Evolutionary conservation across 1,139 yeast species (phyloP), one percentile per base, ranked within the genome.

Genomic region (Meyerozyma smithsonii): DNA sequence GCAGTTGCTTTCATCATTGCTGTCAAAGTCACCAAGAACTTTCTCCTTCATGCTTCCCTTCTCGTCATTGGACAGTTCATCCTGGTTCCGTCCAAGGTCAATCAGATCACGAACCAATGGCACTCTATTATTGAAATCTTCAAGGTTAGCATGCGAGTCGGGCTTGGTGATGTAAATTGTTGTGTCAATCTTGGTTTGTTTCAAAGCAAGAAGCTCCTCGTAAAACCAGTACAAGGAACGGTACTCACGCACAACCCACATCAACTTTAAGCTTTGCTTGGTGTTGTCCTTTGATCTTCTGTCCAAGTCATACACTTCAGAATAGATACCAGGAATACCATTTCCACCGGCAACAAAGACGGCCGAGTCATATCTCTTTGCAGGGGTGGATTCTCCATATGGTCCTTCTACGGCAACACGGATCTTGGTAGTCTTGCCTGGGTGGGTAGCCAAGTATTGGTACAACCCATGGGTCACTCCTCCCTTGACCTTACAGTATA

Each of bases 181-280:
- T 4, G 57, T 64, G 28, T 60, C 64, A 35, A 72, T 61, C 3
- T 49, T 50, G 0, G 67, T 52, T 20, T 54, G 46, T 37, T 53
- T 52, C 41, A 78, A 53, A 5, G 57, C 52, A 19, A 55, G 41
- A 18, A 81, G 57, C 47, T 81, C 83, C 23, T 70, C 66, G 38
- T 59, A 58, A 54, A 79, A 78, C 80, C 81, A 77, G 11, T 54
- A 49, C 28, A 79, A 51, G 0, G 75, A 59, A 15, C 61, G 58
- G 28, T 59, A 60, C 39, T 73, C 77, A 42, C 76, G 63, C 3
- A 76, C 62, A 3, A 74, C 67, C 87, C 87, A 81, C 23, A 65
- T 45, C 39, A 80, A 59, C 38, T 66, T 64, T 34, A 77, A 48
- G 6, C 47, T 44, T 39, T 58, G 62, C 16, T 54, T 54, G 17